Percentiles rank a stretch among this genome's conserved stretches.
phyloP scores from a whole-genome alignment of 306 rosid genomes.

The Vigna hirtella region DNA sequence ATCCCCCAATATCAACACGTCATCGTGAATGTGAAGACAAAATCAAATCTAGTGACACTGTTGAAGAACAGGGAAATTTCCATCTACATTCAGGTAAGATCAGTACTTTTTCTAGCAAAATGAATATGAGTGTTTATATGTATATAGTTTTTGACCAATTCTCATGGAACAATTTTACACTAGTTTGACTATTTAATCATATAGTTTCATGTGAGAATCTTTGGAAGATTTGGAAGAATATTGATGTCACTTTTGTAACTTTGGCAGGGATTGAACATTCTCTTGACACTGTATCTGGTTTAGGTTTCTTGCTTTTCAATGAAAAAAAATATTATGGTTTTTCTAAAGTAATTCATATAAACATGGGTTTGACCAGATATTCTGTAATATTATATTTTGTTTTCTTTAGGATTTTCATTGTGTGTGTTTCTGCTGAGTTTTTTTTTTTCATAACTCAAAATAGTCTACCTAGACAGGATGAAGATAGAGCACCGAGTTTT shows the following conservation, averaged over 20 bases:
- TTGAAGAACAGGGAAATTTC: constrained; percentile 36
- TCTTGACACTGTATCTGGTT: neutral
- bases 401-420: too few relatives aligned
- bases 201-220: neutral
- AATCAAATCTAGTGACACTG: constrained; percentile 17
- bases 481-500: too few relatives aligned
- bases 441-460: too few relatives aligned
- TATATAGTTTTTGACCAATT: neutral
- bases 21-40: constrained; percentile 34
- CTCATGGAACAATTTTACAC: neutral
- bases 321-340: too few relatives aligned
- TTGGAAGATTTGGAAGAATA: neutral
- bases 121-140: too few relatives aligned
- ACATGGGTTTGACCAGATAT: too few relatives aligned
- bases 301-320: too few relatives aligned
- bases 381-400: too few relatives aligned
- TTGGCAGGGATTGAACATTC: too few relatives aligned
- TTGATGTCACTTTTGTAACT: neutral
- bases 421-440: too few relatives aligned
- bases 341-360: too few relatives aligned
- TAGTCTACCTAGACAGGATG: too few relatives aligned
- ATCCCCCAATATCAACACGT: constrained; percentile 24
- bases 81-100: constrained; percentile 56
- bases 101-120: neutral
- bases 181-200: neutral